Conservation (phyloP, 2,329 filamentous ascomycete species). For the Penicillium hordei region DNA sequence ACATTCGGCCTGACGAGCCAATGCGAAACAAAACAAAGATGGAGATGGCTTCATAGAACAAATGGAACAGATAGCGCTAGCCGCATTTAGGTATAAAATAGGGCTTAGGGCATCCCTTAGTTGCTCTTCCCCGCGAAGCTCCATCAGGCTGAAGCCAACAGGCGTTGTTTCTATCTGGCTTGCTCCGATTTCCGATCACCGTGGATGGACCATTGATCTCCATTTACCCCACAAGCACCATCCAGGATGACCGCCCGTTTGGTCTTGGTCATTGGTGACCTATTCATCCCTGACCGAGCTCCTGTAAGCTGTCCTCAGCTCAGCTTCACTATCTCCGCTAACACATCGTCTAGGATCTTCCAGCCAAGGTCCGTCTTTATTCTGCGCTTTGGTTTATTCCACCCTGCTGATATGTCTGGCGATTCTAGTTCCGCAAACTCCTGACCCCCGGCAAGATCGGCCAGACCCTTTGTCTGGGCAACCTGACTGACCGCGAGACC, state of each 20-base stretch:
- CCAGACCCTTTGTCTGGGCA: conserved; percentile 76
- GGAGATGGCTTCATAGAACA: neutral
- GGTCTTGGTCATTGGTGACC: conserved; percentile 87
- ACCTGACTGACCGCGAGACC: conserved; percentile 75
- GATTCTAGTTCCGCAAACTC: conserved; percentile 74
- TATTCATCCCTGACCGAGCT: conserved; percentile 90
- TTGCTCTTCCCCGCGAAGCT: conserved; percentile 23
- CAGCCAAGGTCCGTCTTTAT: conserved; percentile 67
- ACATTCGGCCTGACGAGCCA: conserved; percentile 19
- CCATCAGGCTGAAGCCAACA: conserved; percentile 11
- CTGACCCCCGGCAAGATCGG: conserved; percentile 80
- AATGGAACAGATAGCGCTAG: conserved; percentile 8
- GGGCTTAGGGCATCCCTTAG: conserved; percentile 20
- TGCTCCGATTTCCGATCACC: conserved; percentile 1
- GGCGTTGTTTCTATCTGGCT: conserved; percentile 4
- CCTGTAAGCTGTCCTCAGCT: conserved; percentile 54
- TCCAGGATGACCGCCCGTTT: conserved; percentile 73
- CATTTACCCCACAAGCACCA: conserved; percentile 12
- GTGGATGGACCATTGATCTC: conserved; percentile 33
- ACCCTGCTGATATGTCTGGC: conserved; percentile 2
- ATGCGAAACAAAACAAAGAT: conserved; percentile 12
- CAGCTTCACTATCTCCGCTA: conserved; percentile 19
- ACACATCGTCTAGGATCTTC: conserved; percentile 64
- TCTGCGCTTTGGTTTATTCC: neutral
- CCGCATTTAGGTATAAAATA: conserved; percentile 1